Percentiles rank a stretch among this genome's conserved stretches.
Conservation (phyloP, 495 filamentous ascomycete genomes). For the Endocarpon pusillum region DNA sequence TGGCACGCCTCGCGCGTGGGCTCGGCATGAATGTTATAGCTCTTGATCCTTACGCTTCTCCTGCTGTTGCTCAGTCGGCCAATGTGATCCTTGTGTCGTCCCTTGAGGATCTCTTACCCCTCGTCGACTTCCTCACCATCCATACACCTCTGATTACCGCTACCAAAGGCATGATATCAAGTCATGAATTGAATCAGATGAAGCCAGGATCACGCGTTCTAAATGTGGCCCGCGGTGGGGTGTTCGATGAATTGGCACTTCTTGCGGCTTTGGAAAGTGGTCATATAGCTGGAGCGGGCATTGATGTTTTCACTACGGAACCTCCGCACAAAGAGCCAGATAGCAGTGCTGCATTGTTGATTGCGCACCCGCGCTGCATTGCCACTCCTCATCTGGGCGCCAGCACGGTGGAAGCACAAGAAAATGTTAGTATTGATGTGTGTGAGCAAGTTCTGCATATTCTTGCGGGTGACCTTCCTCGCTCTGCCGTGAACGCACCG, state of each 20-base stretch:
- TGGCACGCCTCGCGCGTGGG: constrained; percentile 49
- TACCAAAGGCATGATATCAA: constrained; percentile 48
- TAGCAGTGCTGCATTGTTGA: constrained; percentile 21
- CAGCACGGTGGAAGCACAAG: constrained; percentile 58
- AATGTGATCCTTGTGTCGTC: constrained; percentile 36
- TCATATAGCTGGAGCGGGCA: constrained; percentile 50
- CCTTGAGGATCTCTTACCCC: constrained; percentile 37
- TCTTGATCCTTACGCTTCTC: constrained; percentile 50
- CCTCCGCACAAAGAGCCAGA: constrained; percentile 27
- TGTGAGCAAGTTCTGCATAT: constrained; percentile 57
- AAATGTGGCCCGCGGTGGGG: constrained; percentile 59
- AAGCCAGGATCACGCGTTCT: constrained; percentile 45
- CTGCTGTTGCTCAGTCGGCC: constrained; percentile 36
- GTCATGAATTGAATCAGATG: constrained; percentile 45
- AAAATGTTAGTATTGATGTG: constrained; percentile 58
- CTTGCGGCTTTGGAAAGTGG: constrained; percentile 46
- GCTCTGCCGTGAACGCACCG: constrained; percentile 54
- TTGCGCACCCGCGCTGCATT: constrained; percentile 44
- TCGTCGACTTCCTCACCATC: constrained; percentile 54
- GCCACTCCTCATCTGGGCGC: constrained; percentile 59
- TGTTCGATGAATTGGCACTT: constrained; percentile 55
- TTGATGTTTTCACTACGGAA: constrained; percentile 61
- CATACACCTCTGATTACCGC: constrained; percentile 58
- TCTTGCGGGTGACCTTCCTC: constrained; percentile 44
- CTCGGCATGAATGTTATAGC: constrained; percentile 51